These are phyloP conservation scores for Trametes cinnabarina DNA, from an alignment of 768 basidiomycete genomes.

Conservation along the genomic window DNA sequence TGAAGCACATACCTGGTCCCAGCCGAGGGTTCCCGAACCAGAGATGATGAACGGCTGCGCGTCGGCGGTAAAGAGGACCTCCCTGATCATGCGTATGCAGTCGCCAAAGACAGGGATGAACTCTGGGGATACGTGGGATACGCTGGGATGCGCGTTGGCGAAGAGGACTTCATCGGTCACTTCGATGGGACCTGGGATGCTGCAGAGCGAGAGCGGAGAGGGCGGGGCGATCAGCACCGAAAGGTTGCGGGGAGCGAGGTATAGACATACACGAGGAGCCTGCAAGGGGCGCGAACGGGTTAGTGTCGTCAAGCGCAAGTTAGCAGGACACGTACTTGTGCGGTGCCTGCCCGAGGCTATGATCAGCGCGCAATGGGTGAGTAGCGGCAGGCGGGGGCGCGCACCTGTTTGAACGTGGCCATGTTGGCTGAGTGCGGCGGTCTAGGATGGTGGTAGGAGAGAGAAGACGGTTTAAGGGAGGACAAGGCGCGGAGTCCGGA, in stretches of 20 bases:
- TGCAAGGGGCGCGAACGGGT: conserved; percentile 2
- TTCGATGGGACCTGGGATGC: conserved; percentile 57
- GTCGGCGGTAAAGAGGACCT: conserved; percentile 73
- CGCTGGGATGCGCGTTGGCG: conserved; percentile 89
- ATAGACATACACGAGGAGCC: conserved; percentile 29
- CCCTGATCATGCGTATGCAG: conserved; percentile 77
- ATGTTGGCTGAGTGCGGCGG: conserved; percentile 22
- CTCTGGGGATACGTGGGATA: conserved; percentile 86
- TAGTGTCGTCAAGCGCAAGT: background rate
- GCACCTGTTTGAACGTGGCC: conserved; percentile 37
- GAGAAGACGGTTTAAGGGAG: conserved; percentile 4
- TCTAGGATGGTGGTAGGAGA: background rate
- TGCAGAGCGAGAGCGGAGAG: conserved; percentile 8
- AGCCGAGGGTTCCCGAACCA: conserved; percentile 93
- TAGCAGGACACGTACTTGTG: conserved; percentile 44
- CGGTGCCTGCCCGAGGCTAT: conserved; percentile 33
- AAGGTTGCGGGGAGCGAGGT: background rate
- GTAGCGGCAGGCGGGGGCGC: background rate
- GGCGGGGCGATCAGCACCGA: conserved; percentile 14
- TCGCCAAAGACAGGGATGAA: conserved; percentile 89
- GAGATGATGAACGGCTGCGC: conserved; percentile 93
- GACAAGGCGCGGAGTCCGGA: conserved; percentile 12
- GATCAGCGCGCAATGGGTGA: too few relatives aligned
- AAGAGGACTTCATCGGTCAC: conserved; percentile 75
- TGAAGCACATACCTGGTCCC: conserved; percentile 62